These are phyloP conservation scores for Aspergillus sp. DNA, from an alignment of 2,329 filamentous ascomycete genomes.

Conservation along the genomic window DNA sequence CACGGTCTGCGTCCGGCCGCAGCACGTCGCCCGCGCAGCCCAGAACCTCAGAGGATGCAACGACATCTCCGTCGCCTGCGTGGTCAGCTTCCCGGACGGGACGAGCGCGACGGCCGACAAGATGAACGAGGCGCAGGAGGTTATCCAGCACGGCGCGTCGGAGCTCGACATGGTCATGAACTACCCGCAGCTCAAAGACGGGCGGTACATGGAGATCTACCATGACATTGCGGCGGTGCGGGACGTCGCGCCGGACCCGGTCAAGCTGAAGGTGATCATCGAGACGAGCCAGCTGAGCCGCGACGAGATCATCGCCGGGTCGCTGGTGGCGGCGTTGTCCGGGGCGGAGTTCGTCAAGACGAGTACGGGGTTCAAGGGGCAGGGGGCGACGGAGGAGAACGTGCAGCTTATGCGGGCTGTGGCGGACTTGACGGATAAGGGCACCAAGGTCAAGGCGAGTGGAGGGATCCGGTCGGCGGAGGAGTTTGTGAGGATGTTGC, in stretches of 20 bases:
- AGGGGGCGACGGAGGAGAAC: slow-evolving; percentile 44
- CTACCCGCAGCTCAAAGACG: slow-evolving; percentile 37
- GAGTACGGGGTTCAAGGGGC: slow-evolving; percentile 49
- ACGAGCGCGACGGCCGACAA: slow-evolving; percentile 44
- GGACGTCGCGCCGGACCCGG: slow-evolving; percentile 33
- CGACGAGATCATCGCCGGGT: slow-evolving; percentile 45
- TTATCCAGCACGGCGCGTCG: slow-evolving; percentile 41
- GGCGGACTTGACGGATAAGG: slow-evolving; percentile 34
- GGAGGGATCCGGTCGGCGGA: slow-evolving; percentile 46
- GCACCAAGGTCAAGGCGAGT: slow-evolving; percentile 48
- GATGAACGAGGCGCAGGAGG: slow-evolving; percentile 41
- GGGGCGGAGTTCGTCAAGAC: slow-evolving; percentile 53
- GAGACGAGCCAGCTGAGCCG: slow-evolving; percentile 46
- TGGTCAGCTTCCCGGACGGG: slow-evolving; percentile 53
- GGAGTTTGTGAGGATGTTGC: slow-evolving; percentile 46
- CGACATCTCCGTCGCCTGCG: slow-evolving; percentile 45
- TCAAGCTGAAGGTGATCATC: slow-evolving; percentile 48
- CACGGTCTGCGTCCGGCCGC: slow-evolving; percentile 49
- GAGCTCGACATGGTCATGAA: slow-evolving; percentile 55
- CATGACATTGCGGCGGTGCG: slow-evolving; percentile 46
- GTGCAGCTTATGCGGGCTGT: slow-evolving; percentile 47
- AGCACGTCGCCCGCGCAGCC: slow-evolving; percentile 43
- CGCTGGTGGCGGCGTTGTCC: slow-evolving; percentile 43
- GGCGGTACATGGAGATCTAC: slow-evolving; percentile 42
- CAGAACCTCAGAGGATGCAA: slow-evolving; percentile 37